Evolutionary conservation across 1,284 basidiomycete genomes (phyloP).

Genomic region (Tilletia setariae): DNA sequence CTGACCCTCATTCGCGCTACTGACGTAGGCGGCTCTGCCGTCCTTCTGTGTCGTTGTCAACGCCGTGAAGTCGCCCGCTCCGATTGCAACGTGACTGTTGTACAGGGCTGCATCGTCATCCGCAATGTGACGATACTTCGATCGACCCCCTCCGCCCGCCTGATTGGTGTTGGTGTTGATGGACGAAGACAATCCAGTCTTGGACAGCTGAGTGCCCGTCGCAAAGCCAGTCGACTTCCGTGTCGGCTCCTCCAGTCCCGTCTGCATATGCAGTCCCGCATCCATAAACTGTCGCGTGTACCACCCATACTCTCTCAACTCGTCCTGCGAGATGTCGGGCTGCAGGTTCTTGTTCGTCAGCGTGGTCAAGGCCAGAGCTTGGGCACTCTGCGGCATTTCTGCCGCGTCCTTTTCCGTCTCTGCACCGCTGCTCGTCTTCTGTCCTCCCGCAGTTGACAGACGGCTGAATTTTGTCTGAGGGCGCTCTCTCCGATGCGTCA

Average conservation of each 20-base stretch:
- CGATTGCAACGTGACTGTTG: not conserved
- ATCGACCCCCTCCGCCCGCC: not conserved
- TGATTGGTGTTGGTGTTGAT: not conserved
- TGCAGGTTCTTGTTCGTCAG: constrained; percentile 11
- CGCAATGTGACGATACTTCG: constrained; percentile 12
- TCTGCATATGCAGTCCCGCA: constrained; percentile 9
- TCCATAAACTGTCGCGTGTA: constrained; percentile 11
- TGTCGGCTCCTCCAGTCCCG: not conserved
- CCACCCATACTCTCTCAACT: constrained; percentile 7
- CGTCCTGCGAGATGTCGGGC: constrained; percentile 1
- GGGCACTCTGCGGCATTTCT: not conserved
- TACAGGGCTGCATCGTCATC: constrained; percentile 12
- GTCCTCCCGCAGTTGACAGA: not conserved
- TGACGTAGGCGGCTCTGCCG: not conserved
- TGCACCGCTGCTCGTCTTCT: not conserved
- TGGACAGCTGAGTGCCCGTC: not conserved
- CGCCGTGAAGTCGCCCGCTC: not conserved
- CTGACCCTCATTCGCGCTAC: not conserved
- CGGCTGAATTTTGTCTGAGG: not conserved
- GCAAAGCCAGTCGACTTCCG: not conserved
- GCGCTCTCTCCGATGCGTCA: not conserved
- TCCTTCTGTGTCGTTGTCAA: not conserved
- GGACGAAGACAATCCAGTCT: not conserved
- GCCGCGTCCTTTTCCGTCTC: not conserved
- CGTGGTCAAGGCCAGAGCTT: not conserved